Percentiles rank a stretch among this genome's conserved stretches.
phyloP scores from a whole-genome alignment of 805 yeast species.

The Ogataea populi-albae region DNA sequence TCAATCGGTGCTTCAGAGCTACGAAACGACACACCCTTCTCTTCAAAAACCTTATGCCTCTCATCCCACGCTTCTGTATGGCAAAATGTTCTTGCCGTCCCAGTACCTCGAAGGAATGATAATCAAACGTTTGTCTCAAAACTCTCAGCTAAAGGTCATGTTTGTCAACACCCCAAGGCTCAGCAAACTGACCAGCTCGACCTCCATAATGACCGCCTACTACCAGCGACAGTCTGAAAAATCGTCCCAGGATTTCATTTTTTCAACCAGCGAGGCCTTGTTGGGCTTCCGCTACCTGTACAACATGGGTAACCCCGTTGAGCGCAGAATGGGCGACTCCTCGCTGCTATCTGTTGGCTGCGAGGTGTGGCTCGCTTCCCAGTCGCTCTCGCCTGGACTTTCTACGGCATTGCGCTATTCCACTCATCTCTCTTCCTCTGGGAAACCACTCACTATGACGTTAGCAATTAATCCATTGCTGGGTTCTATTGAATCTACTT shows the following conservation, averaged over 20 bases:
- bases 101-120: constrained; percentile 85
- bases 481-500: constrained; percentile 86
- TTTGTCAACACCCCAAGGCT: constrained; percentile 60
- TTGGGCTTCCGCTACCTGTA: constrained; percentile 79
- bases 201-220: constrained; percentile 59
- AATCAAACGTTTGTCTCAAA: constrained; percentile 56
- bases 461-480: constrained; percentile 82
- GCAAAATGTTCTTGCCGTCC: constrained; percentile 85
- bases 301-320: constrained; percentile 44
- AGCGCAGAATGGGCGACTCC: constrained; percentile 14
- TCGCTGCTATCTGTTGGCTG: constrained; percentile 69
- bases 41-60: constrained; percentile 2
- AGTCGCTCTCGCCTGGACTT: constrained; percentile 83
- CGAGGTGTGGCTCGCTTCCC: constrained; percentile 85
- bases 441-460: constrained; percentile 87
- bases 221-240: constrained; percentile 65
- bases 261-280: constrained; percentile 79
- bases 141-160: constrained; percentile 65
- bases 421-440: constrained; percentile 74
- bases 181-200: constrained; percentile 25
- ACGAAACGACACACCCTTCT: constrained; percentile 41
- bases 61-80: constrained; percentile 59
- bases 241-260: constrained; percentile 69
- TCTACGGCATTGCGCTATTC: constrained; percentile 83
- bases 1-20: constrained; percentile 70